Evolutionary conservation across 805 yeast species (phyloP), one percentile per base, ranked within the genome.

Genomic region (Candida namnaoensis): DNA sequence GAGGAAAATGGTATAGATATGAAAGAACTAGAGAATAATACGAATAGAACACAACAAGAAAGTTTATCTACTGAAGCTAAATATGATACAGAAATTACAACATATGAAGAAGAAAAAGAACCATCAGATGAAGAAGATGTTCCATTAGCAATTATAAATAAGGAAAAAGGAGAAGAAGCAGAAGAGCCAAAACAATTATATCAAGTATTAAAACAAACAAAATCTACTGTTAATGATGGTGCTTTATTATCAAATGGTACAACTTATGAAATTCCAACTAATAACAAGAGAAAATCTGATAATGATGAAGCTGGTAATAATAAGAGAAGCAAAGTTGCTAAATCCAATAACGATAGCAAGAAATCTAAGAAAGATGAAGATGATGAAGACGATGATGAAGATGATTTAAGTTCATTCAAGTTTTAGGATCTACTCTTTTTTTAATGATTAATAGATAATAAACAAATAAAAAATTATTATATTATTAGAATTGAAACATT

Each of bases 221-320:
- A 34, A 11, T 11, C 34, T 5, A 50, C 47, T 45, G 50, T 39
- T 11, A 44, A 36, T 7, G 42, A 45, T 5, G 43, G 44, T 34
- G 41, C 47, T 28, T 36, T 49, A 39, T 27, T 61, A 62, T 70
- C 69, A 3, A 39, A 58, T 6, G 61, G 57, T 24, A 25, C 37
- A 5, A 40, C 42, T 8, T 55, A 55, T 32, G 52, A 51, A 23
- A 40, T 55, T 32, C 50, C 56, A 19, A 38, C 51, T 26, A 32
- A 50, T 53, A 7, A 62, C 65, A 27, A 63, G 43, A 35, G 40
- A 52, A 35, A 54, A 43, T 5, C 65, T 63, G 45, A 59, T 40
- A 34, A 30, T 41, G 34, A 51, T 46, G 38, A 47, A 9, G n/a
- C 5, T 23, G 24, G 10, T 10, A 19, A 7, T 15, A 13, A 9